Base-by-base conservation (phyloP, 768 basidiomycete genomes). In the Lanmaoa rubissima region DNA sequence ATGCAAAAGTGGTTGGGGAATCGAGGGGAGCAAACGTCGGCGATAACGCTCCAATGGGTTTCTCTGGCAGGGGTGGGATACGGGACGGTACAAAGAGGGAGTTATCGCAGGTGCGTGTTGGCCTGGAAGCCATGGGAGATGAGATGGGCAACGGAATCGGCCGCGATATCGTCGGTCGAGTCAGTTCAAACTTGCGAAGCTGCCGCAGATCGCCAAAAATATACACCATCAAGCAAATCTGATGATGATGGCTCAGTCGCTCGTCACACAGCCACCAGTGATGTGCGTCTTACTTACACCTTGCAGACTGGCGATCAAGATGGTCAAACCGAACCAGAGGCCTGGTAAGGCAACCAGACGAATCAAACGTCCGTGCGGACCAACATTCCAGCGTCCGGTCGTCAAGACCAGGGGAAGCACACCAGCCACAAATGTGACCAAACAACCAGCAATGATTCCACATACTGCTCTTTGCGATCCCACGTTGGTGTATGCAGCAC, bases 181-280 rank as follows among this genome's bases (percentile, higher is more conserved):
- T 69, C n/a, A 92, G 82, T 67, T 91, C 90, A 64, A 90, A 90
- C 60, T 83, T 86, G 61, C 86, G 83, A 19, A 92, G 77, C 64
- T 92, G 90, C 9, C 90, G 77, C 19, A 91, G 75, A 70, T 92
- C 90, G 9, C 90, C 90, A 63, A 91, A 90, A 32, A 91, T 66
- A 66, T 90, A 92, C 6, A 92, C 82, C 66, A 88, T 88, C 53
- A 91, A 67, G 66, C 90, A 92, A 12, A 81, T 68, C 79, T 71
- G 2, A 36, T 3, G 3, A 71, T 35, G 39, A 50, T 16, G 39
- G 21, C 31, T 49, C n/a, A 64, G 44, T n/a, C 19, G 31, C 17
- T 19, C 16, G 41, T 41, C 36, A 34, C 12, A 28, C 26, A n/a
- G 19, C 9, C 13, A 6, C 7, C 38, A 39, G 17, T 11, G 28